Conservation (phyloP, 1,284 basidiomycete species). For the Schizophyllum commune region DNA sequence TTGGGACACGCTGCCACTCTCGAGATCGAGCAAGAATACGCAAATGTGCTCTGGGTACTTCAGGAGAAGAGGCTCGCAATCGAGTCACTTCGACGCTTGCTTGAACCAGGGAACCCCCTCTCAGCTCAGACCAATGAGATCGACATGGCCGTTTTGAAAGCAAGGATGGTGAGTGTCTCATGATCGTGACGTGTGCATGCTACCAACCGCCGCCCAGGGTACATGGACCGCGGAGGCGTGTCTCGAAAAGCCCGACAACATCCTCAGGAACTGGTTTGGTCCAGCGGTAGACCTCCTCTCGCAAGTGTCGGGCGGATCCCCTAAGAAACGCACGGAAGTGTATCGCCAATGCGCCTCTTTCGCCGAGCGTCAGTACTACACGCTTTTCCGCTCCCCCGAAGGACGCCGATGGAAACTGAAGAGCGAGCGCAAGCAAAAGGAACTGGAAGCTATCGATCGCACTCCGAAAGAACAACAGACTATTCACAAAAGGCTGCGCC, state of each 20-base stretch:
- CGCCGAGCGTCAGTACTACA: constrained; percentile 80
- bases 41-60: constrained; percentile 85
- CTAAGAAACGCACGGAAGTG: constrained; percentile 49
- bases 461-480: constrained; percentile 19
- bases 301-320: constrained; percentile 10
- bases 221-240: constrained; percentile 87
- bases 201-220: constrained; percentile 50
- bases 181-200: constrained; percentile 1
- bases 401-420: constrained; percentile 65
- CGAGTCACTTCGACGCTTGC: constrained; percentile 55
- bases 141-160: constrained; percentile 42
- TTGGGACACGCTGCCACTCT: constrained; percentile 44
- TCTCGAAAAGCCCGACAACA: constrained; percentile 73
- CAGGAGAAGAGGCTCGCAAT: constrained; percentile 83
- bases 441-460: constrained; percentile 43
- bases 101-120: constrained; percentile 19
- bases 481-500: constrained; percentile 19
- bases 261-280: constrained; percentile 65
- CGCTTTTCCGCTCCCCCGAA: constrained; percentile 66
- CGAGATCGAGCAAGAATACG: constrained; percentile 73
- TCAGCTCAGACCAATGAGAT: constrained; percentile 10
- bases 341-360: constrained; percentile 84
- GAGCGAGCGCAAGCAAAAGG: constrained; percentile 62
- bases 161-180: constrained; percentile 46
- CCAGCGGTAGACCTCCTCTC: constrained; percentile 41